Base-by-base conservation (phyloP, 2,329 filamentous ascomycete species). In the Pseudopithomyces maydicus region DNA sequence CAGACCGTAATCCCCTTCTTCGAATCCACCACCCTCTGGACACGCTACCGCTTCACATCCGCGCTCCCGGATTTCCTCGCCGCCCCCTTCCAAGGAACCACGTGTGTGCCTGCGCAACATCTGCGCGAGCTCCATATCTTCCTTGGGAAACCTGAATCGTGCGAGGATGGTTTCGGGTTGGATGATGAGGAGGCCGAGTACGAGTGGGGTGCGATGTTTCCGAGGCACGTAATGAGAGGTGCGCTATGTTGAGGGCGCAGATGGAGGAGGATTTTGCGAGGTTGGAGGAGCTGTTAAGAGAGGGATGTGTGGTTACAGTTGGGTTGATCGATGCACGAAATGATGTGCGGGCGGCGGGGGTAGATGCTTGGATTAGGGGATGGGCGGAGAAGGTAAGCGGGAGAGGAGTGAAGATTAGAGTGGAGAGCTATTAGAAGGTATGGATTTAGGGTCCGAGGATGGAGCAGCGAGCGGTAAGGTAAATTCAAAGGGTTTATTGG, bases 31-130 rank as follows among this genome's bases (percentile, higher is more conserved):
- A 44, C 23, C n/a, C 49, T 52, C 36, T 57, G 39, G 42, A 20
- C 52, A 3, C 55, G 55, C 15, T 57, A 57, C 50, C 22, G 55
- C 11, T 57, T 53, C 36, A 43, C 32, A 11, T 5, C 35, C 3
- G 15, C 23, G 19, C 17, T 57, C 3, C 15, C 26, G 15, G 19
- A 35, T 10, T 45, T 45, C n/a, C 45, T 57, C 49, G 38, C 48
- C 15, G 35, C n/a, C 3, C 44, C 52, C 7, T 49, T 50, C 36
- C 23, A 7, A 26, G 11, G 14, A 12, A 11, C 45, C 1, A 11
- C 3, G 7, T 43, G 52, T 23, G 15, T 50, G 7, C 45, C 52
- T 15, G 38, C 15, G 2, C 36, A 49, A 2, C 52, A 55, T 17
- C 2, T 55, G 1, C 35, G 45, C n/a, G 11, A 19, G 17, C 36